These are phyloP conservation scores for Rutstroemia sp. DNA, from an alignment of 2,329 filamentous ascomycete species.

Conservation along the genomic window DNA sequence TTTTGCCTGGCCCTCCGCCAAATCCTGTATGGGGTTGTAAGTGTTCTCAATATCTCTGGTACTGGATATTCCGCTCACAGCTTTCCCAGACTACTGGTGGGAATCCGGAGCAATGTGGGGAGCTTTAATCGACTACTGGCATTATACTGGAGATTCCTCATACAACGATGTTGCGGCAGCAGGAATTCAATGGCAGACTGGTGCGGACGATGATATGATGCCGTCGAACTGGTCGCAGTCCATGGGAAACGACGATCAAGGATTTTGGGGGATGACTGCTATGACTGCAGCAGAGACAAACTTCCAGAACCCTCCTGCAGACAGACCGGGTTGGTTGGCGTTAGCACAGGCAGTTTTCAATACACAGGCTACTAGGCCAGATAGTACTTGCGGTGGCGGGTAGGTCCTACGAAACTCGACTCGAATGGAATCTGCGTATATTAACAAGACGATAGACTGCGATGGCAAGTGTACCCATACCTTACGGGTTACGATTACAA, in stretches of 20 bases:
- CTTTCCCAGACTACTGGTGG: slow-evolving; percentile 46
- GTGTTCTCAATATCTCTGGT: slow-evolving; percentile 12
- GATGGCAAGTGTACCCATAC: slow-evolving; percentile 78
- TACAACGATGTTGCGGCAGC: slow-evolving; percentile 48
- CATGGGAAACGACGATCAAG: slow-evolving; percentile 33
- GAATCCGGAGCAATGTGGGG: slow-evolving; percentile 56
- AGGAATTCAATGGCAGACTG: slow-evolving; percentile 52
- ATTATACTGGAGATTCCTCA: slow-evolving; percentile 49
- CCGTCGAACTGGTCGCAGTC: slow-evolving; percentile 37
- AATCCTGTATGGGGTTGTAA: slow-evolving; percentile 26
- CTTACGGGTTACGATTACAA: slow-evolving; percentile 50
- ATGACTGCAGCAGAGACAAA: slow-evolving; percentile 72
- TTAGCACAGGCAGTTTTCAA: slow-evolving; percentile 76
- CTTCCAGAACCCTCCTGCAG: slow-evolving; percentile 59
- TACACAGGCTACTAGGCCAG: slow-evolving; percentile 66
- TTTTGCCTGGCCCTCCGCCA: slow-evolving; percentile 39
- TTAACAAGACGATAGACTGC: slow-evolving; percentile 35
- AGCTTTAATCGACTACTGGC: slow-evolving; percentile 54
- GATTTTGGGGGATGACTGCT: slow-evolving; percentile 79
- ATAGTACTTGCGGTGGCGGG: slow-evolving; percentile 61
- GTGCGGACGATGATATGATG: slow-evolving; percentile 49
- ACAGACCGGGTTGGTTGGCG: slow-evolving; percentile 67
- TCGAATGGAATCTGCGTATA: too few relatives aligned
- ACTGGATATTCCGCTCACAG: background rate
- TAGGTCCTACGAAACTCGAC: slow-evolving; percentile 13